phyloP scores from a whole-genome alignment of 768 basidiomycete genomes.

The Hemileccinum impolitum region DNA sequence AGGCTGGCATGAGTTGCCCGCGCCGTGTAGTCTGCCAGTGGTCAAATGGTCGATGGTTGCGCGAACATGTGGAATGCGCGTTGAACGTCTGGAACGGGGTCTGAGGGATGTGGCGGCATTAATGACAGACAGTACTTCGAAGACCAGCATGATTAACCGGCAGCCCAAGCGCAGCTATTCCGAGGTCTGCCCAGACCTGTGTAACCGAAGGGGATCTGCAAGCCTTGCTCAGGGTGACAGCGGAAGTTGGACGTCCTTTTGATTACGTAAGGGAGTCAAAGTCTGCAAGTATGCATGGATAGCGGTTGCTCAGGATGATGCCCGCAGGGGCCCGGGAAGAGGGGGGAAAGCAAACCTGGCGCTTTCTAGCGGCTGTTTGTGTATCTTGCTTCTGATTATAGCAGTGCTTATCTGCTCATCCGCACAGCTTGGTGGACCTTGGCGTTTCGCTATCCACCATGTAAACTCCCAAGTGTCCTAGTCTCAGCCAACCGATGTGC shows the following conservation, averaged over 20 bases:
- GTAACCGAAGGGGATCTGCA: slow-evolving; percentile 2
- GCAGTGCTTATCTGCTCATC: background rate
- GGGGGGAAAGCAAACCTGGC: no score
- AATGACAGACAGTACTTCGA: slow-evolving; percentile 16
- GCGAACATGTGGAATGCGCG: slow-evolving; percentile 33
- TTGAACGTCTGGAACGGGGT: slow-evolving; percentile 29
- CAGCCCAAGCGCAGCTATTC: slow-evolving; percentile 6
- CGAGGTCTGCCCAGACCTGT: slow-evolving; percentile 1
- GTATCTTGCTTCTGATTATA: no score
- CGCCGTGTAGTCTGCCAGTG: slow-evolving; percentile 22
- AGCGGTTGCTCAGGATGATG: no score
- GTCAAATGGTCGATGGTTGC: slow-evolving; percentile 26
- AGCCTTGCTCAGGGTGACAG: background rate
- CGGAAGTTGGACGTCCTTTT: background rate
- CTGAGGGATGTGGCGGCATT: slow-evolving; percentile 21
- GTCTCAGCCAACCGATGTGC: background rate
- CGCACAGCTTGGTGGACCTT: slow-evolving; percentile 1
- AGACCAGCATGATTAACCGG: slow-evolving; percentile 8
- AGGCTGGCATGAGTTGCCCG: slow-evolving; percentile 22
- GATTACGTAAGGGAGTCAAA: slow-evolving; percentile 14
- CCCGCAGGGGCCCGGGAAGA: no score
- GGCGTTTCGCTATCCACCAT: background rate
- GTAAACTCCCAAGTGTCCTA: background rate
- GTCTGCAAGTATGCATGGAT: no score
- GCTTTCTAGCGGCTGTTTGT: background rate